These are phyloP conservation scores for Xylaria intraflava DNA, from an alignment of 495 filamentous ascomycete genomes.

Conservation along the genomic window DNA sequence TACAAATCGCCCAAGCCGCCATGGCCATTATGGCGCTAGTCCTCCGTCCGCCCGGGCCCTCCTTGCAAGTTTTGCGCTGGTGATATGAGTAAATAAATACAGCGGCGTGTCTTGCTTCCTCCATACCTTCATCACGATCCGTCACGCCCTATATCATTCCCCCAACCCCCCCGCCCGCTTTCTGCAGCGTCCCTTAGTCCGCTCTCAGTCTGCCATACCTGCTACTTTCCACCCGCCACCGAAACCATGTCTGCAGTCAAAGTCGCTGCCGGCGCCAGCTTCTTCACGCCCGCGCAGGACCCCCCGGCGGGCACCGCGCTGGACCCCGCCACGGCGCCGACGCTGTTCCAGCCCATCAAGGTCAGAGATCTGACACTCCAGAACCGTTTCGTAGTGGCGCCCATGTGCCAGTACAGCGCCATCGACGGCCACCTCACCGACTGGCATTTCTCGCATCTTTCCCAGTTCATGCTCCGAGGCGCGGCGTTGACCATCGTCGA, in stretches of 20 bases:
- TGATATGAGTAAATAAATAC: too few relatives aligned
- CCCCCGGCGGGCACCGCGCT: constrained; percentile 50
- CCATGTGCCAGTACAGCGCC: constrained; percentile 67
- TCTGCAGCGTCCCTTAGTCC: not conserved
- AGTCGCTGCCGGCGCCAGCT: constrained; percentile 37
- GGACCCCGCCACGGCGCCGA: constrained; percentile 44
- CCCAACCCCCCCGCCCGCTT: too few relatives aligned
- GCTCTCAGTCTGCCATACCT: not conserved
- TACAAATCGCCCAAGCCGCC: too few relatives aligned
- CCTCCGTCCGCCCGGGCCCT: too few relatives aligned
- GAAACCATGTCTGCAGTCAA: constrained; percentile 13
- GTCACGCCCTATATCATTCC: too few relatives aligned
- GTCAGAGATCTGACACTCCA: constrained; percentile 63
- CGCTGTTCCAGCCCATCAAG: constrained; percentile 57
- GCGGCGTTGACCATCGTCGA: constrained; percentile 60
- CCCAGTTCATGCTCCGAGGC: constrained; percentile 57
- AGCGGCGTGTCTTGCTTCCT: too few relatives aligned
- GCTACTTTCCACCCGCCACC: not conserved
- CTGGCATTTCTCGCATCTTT: constrained; percentile 61
- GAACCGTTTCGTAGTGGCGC: constrained; percentile 59
- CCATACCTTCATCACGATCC: too few relatives aligned
- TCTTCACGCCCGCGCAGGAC: constrained; percentile 54
- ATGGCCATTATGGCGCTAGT: too few relatives aligned
- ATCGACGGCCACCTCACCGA: constrained; percentile 62
- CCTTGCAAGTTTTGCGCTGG: too few relatives aligned